Percentiles rank a stretch among this genome's conserved stretches.
These are phyloP conservation scores for Begonia peltatifolia DNA, from an alignment of 306 rosid species.

Conservation along the genomic window DNA sequence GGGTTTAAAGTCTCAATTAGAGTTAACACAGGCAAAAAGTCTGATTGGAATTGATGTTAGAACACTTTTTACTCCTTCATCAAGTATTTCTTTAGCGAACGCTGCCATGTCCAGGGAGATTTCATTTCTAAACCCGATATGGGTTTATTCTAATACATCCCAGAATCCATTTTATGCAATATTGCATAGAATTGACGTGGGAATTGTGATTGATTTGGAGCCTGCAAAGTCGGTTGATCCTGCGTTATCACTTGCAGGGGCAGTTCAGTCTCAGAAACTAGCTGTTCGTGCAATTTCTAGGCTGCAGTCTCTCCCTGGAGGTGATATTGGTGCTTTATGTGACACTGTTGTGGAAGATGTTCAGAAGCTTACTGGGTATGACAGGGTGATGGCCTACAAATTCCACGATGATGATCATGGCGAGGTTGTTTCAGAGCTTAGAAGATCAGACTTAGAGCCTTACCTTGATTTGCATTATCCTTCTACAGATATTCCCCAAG, in stretches of 20 bases:
- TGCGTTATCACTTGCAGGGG: slow-evolving; percentile 62
- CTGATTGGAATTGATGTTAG: slow-evolving; percentile 52
- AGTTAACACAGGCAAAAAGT: slow-evolving; percentile 9
- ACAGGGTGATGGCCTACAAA: slow-evolving; percentile 79
- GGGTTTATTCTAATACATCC: slow-evolving; percentile 39
- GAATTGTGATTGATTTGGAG: slow-evolving; percentile 74
- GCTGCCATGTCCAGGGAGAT: slow-evolving; percentile 45
- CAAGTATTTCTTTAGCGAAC: slow-evolving; percentile 42
- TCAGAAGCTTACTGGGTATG: slow-evolving; percentile 73
- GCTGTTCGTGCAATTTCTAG: slow-evolving; percentile 73
- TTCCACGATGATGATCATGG: slow-evolving; percentile 89
- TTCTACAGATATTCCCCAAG: slow-evolving; percentile 74
- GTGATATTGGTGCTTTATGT: slow-evolving; percentile 46
- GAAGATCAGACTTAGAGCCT: slow-evolving; percentile 58
- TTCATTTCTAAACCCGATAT: slow-evolving; percentile 52
- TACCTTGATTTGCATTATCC: slow-evolving; percentile 79
- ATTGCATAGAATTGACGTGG: slow-evolving; percentile 72
- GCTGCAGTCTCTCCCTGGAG: slow-evolving; percentile 68
- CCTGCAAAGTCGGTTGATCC: slow-evolving; percentile 50
- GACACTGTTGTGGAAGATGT: slow-evolving; percentile 66
- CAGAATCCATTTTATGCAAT: slow-evolving; percentile 74
- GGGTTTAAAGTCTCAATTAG: slow-evolving; percentile 29
- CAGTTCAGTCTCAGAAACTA: slow-evolving; percentile 73
- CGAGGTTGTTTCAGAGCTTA: slow-evolving; percentile 70
- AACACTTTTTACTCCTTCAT: slow-evolving; percentile 50